Base-by-base conservation (phyloP, 2,329 filamentous ascomycete species). In the Pestalotiopsis sp. region DNA sequence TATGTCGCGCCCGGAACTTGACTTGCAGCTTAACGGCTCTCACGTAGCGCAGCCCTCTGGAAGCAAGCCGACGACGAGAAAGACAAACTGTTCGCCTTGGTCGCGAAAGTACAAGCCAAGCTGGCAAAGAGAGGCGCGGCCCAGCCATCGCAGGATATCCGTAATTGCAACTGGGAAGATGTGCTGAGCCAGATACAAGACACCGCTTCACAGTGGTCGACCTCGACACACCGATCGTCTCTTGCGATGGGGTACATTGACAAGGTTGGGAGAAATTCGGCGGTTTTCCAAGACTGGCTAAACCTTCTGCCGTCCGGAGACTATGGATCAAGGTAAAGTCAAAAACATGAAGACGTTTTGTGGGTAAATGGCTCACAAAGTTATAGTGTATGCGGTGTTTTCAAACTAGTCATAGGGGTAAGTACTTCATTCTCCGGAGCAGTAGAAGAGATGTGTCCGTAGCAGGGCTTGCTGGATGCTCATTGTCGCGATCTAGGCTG, bases 341-440 rank as follows among this genome's bases (percentile, higher is more conserved):
- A 5, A 36, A 36, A 9, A 36, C 36, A 39, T 20, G 2, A 11
- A 6, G 23, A 4, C 9, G 12, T 12, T 2, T 6, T 25, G 27
- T 17, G 31, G 3, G 12, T 23, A 11, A 6, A 3, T 14, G 27
- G 23, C 31, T 62, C 27, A 38, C 31, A 41, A 41, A 41, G 3
- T 25, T 41, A 14, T 14, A 64, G 62, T 20, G n/a, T 64, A 45
- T 64, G 62, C 62, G 62, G 62, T 25, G 62, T 64, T 27, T 64
- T 64, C 62, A 64, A 64, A 14, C 20, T 64, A 2, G 41, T 27
- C 2, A 64, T 64, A 6, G 38, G 62, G 12, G 62, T 64, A 20
- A 14, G 62, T 45, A 4, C 6, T 39, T 23, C 11, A n/a, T 25
- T 59, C 13, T 27, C 5, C 4, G 9, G n/a, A 25, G 20, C 45